Evolutionary conservation across 306 rosid species (phyloP), one percentile per base, ranked within the genome.

Genomic region (Trichosanthes cucumerina): DNA sequence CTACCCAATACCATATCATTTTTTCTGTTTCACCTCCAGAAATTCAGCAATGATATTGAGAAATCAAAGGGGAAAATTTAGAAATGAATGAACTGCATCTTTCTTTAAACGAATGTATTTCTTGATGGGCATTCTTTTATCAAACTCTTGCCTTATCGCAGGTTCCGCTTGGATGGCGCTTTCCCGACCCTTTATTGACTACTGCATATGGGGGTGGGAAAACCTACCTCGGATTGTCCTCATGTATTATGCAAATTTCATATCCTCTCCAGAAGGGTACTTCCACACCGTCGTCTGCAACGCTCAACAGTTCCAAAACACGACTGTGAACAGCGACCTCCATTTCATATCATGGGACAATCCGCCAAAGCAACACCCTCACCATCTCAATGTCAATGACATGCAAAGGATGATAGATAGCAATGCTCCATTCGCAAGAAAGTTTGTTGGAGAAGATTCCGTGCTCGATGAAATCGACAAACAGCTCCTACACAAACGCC

Each of bases 141-240:
- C 39, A 82, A 81, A 78, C 31, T 57, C 64, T 62, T 85, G 78
- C 83, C 69, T 81, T 76, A 72, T 76, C 44, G 21, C 84, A 92
- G 99, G 99, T 79, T 96, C 99, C 9, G 99, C 99, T 60, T 96
- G 99, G 99, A 96, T 91, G 93, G 99, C 83, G 77, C 97, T 96
- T 80, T 96, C 99, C 5, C 91, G 87, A 83, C 86, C 97, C 24
- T 96, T 96, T 87, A 41, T 96, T 16, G 98, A 96, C 87, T 96
- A 96, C 83, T 87, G 90, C 84, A 86, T 96, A 85, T 96, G 99
- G 99, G 99, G 99, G 81, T 96, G 99, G 99, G 99, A 96, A 87
- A 96, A 96, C 85, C 86, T 96, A 52, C 99, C 99, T 33, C 96
- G 99, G 59, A 87, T 91, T 0, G 96, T 84, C 38, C 98, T 96